Conservation (phyloP, 805 yeast genomes). For the Barnettozyma sp. region DNA sequence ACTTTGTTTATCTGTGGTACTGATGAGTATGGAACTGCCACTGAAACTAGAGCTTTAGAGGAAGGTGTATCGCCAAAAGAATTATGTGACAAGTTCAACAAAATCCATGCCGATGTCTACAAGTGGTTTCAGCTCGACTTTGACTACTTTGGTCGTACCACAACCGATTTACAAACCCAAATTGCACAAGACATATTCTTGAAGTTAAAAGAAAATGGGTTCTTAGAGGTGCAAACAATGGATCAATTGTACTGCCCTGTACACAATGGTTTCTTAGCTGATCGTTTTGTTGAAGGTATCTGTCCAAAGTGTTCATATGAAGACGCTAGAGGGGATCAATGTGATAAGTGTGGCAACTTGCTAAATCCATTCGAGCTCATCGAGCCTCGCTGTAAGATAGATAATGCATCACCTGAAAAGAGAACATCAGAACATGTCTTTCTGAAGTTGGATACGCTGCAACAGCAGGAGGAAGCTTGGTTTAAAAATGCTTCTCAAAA, state of each 20-base stretch:
- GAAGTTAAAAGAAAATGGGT: conserved; percentile 69
- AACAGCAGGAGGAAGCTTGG: conserved; percentile 71
- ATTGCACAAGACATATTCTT: conserved; percentile 91
- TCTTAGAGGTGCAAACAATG: conserved; percentile 78
- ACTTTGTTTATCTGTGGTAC: conserved; percentile 91
- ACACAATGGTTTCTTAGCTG: conserved; percentile 90
- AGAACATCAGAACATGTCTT: conserved; percentile 81
- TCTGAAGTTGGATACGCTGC: conserved; percentile 76
- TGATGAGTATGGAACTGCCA: conserved; percentile 99
- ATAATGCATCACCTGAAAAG: conserved; percentile 72
- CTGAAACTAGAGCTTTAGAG: conserved; percentile 96
- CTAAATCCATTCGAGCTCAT: conserved; percentile 90
- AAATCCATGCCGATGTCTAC: conserved; percentile 81
- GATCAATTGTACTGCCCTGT: conserved; percentile 87
- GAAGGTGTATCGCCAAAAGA: conserved; percentile 85
- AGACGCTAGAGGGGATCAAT: conserved; percentile 99
- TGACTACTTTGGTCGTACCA: conserved; percentile 94
- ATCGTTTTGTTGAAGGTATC: conserved; percentile 93
- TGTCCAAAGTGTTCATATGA: conserved; percentile 94
- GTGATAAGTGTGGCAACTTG: conserved; percentile 91
- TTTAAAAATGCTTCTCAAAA: conserved; percentile 53
- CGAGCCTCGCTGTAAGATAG: conserved; percentile 93
- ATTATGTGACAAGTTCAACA: conserved; percentile 85
- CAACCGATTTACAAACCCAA: conserved; percentile 85
- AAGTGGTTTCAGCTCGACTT: conserved; percentile 96